Conservation (phyloP, 2,329 filamentous ascomycete genomes). For the Cyphellophora europaea region DNA sequence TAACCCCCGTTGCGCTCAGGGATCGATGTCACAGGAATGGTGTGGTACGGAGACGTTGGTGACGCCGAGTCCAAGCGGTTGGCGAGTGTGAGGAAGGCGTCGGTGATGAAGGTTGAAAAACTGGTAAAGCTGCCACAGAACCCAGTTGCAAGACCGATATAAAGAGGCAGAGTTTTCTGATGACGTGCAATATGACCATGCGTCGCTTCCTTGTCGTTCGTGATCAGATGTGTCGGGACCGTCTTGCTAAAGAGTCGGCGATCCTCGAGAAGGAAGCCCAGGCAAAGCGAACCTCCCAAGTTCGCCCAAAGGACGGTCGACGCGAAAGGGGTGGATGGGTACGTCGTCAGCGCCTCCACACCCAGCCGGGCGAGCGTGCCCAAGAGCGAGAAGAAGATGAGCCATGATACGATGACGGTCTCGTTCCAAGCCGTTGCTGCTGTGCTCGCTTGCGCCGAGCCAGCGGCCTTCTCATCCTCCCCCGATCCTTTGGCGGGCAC, state of each 20-base stretch:
- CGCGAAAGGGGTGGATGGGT: conserved; percentile 62
- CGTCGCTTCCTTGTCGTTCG: conserved; percentile 15
- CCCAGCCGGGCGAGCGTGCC: conserved; percentile 73
- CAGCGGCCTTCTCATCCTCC: background rate
- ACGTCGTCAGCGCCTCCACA: conserved; percentile 64
- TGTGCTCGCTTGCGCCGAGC: background rate
- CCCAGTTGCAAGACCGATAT: conserved; percentile 73
- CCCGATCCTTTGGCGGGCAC: conserved; percentile 1
- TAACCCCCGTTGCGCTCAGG: conserved; percentile 56
- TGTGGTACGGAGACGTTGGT: conserved; percentile 29
- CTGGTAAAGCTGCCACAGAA: conserved; percentile 82
- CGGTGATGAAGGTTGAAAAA: conserved; percentile 75
- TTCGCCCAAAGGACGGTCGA: conserved; percentile 77
- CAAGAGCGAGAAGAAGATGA: conserved; percentile 70
- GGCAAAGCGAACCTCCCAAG: conserved; percentile 63
- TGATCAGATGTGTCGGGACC: conserved; percentile 36
- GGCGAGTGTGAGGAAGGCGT: conserved; percentile 63
- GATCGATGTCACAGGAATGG: conserved; percentile 19
- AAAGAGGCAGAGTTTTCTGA: conserved; percentile 77
- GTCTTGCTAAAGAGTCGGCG: conserved; percentile 54
- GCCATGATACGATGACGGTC: conserved; percentile 54
- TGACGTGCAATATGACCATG: conserved; percentile 7
- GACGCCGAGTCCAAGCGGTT: conserved; percentile 53
- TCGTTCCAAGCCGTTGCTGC: conserved; percentile 2
- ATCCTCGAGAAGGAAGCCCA: conserved; percentile 76